A percentile compares a stretch with the other conserved stretches of the same genome.
Conservation (phyloP, 495 filamentous ascomycete species). For the Physcia stellaris region DNA sequence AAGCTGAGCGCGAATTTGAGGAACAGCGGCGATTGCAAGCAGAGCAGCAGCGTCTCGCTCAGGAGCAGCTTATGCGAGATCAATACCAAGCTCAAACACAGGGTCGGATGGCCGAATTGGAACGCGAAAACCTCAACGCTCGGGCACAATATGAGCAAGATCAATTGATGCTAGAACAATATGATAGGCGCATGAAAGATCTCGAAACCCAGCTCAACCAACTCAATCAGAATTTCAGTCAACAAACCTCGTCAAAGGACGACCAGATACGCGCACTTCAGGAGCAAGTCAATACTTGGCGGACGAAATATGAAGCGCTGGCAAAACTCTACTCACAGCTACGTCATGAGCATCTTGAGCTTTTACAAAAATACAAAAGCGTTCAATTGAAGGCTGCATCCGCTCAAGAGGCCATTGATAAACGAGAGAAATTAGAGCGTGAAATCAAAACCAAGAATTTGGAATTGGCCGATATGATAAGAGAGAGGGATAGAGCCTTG, state of each 20-base stretch:
- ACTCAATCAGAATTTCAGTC: slow-evolving; percentile 66
- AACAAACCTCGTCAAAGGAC: slow-evolving; percentile 80
- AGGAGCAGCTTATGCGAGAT: slow-evolving; percentile 75
- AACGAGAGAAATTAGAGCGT: slow-evolving; percentile 83
- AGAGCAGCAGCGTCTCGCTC: slow-evolving; percentile 80
- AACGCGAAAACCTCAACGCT: slow-evolving; percentile 87
- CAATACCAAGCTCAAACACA: slow-evolving; percentile 87
- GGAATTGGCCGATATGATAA: slow-evolving; percentile 96
- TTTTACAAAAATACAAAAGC: slow-evolving; percentile 87
- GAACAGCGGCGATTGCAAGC: slow-evolving; percentile 80
- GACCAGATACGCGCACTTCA: slow-evolving; percentile 87
- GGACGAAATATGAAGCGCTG: slow-evolving; percentile 88
- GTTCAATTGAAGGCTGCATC: slow-evolving; percentile 94
- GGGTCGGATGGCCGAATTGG: slow-evolving; percentile 82
- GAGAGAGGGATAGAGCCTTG: slow-evolving; percentile 86
- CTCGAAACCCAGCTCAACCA: slow-evolving; percentile 77
- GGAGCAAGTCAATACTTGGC: slow-evolving; percentile 93
- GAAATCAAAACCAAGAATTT: slow-evolving; percentile 99
- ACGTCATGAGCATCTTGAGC: slow-evolving; percentile 85
- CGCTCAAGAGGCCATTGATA: slow-evolving; percentile 92
- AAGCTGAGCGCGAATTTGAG: slow-evolving; percentile 85
- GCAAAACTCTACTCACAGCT: slow-evolving; percentile 96
- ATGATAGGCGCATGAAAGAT: slow-evolving; percentile 84
- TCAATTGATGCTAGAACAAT: slow-evolving; percentile 92
- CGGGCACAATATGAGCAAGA: slow-evolving; percentile 93